Base-by-base conservation (phyloP, 73 alveolate genomes). In the Symbiodinium natans region DNA sequence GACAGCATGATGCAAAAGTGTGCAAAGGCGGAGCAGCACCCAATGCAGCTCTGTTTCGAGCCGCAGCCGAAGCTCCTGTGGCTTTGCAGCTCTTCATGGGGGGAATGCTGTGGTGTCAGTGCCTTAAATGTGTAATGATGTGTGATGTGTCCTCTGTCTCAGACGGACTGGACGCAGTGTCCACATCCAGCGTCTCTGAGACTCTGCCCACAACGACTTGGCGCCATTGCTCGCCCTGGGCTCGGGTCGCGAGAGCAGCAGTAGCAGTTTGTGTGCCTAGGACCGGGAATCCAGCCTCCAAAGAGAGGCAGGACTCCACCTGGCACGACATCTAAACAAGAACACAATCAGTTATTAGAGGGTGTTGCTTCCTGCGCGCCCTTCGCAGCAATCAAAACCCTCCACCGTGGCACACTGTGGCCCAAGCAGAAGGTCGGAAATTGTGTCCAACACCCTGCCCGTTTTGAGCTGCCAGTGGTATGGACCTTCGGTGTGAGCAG, bases 221-320 rank as follows among this genome's bases (percentile, higher is more conserved):
- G 8, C 96, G 96, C 96, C 96, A 89, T 71, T 89, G 86, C 74
- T 89, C 96, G 21, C 96, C 96, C 96, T 89, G 86, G 19, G 71
- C 39, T 4, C 25, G 23, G 2, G 80, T 3, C 33, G 52, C 43
- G 2, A 23, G 43, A 15, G 83, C 40, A 2, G 17, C 75, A 29
- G 31, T 56, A 4, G 86, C 86, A 29, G 43, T 75, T 31, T 34
- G 38, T 21, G 48, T 29, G 48, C 41, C 83, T n/a, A 31, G 42
- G 42, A 27, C 31, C 39, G 29, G 63, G 23, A 17, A 8, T 0
- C 77, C 34, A 6, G 88, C 96, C 96, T 89, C 96, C 75, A 89
- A 89, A n/a, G 96, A 41, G 52, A 89, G 38, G 87, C 96, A 89
- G 36, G 96, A 89, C 96, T 89, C 96, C 13, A 71, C 96, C 96